Evolutionary conservation across 352 stramenopile genomes (phyloP), one percentile per base, ranked within the genome.

Genomic region (Thraustotheca clavata): DNA sequence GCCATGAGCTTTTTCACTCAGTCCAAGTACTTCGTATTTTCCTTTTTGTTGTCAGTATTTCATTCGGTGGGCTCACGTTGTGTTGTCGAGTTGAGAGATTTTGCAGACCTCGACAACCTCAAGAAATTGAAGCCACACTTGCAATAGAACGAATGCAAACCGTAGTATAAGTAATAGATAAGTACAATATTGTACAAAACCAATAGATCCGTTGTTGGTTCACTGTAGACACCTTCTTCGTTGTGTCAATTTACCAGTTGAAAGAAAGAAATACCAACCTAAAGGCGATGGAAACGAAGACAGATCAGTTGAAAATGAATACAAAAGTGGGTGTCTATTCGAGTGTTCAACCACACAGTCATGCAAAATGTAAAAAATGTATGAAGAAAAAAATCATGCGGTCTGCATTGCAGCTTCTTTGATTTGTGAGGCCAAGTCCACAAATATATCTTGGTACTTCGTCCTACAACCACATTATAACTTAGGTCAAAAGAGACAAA

Each of bases 371-470:
- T 33, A 38, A 4, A 59, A 59, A 47, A 40, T 4, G 11, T n/a
- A 16, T 18, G 16, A 4, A 27, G 11, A 5, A 11, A 26, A 4
- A 11, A 16, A 16, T 54, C 34, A n/a, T 22, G 18, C 18, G 27
- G 49, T 27, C 1, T 49, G 55, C 36, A 49, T 20, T 41, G 55
- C 18, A 2, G 55, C 20, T 16, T 63, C 36, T 24, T 92, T 92
- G 71, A 92, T 89, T 32, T 77, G 73, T 31, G 83, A 91, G 8
- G 83, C 83, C 20, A 92, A 62, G 61, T 80, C 69, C 52, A 92
- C 81, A 65, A 92, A 92, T 65, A 79, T 35, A 26, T 75, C 71
- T 67, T 92, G 83, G 48, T 74, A 69, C 34, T 79, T 54, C 14
- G 54, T 40, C 55, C 55, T 63, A 54, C 27, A 6, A 62, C n/a